Percentiles rank a stretch among this genome's conserved stretches.
phyloP scores from a whole-genome alignment of 495 filamentous ascomycete genomes.

The Hypoxylon rickii region DNA sequence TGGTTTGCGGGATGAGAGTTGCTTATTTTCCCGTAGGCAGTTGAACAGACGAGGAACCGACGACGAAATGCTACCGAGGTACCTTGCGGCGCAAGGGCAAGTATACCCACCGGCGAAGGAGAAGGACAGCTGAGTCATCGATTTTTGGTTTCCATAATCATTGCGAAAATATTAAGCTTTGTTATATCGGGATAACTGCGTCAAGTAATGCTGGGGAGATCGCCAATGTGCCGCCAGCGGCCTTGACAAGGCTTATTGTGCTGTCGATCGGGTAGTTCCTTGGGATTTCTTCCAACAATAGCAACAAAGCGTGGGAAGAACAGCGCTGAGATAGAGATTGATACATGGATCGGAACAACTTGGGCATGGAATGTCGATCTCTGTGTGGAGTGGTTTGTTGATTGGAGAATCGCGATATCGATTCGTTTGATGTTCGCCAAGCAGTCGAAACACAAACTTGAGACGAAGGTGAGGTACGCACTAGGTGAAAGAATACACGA shows the following conservation, averaged over 20 bases:
- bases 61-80: too few relatives aligned
- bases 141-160: neutral
- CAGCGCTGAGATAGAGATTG: neutral
- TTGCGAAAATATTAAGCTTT: neutral
- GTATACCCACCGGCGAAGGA: too few relatives aligned
- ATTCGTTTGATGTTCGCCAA: slow-evolving; percentile 24
- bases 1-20: neutral
- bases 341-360: slow-evolving; percentile 18
- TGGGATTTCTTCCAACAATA: too few relatives aligned
- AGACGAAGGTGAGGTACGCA: slow-evolving; percentile 19
- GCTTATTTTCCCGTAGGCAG: too few relatives aligned
- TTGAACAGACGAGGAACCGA: too few relatives aligned
- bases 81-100: too few relatives aligned
- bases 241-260: neutral
- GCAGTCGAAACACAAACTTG: slow-evolving; percentile 18
- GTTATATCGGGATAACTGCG: neutral
- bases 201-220: neutral
- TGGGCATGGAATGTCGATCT: slow-evolving; percentile 3
- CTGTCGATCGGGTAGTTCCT: neutral
- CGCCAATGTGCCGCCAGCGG: neutral
- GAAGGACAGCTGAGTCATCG: too few relatives aligned
- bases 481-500: slow-evolving; percentile 1
- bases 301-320: too few relatives aligned
- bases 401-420: slow-evolving; percentile 5
- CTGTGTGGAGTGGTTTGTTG: neutral